Conservation (phyloP, 805 yeast species). For the Saccharomycopsis javanensis region DNA sequence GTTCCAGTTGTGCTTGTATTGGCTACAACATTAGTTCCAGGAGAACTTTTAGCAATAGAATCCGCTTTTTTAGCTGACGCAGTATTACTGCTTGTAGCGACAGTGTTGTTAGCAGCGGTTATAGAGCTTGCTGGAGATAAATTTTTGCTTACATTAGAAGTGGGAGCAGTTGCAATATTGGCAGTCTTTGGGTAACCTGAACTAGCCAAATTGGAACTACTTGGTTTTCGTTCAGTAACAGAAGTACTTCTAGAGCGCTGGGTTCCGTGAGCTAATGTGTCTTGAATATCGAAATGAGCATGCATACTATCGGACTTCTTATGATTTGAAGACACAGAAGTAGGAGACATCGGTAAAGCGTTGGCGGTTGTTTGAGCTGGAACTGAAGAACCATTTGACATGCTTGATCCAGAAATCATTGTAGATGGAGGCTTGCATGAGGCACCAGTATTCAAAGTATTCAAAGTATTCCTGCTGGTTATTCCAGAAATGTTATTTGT, state of each 20-base stretch:
- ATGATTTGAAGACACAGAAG: conserved; percentile 20
- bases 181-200: background rate
- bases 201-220: background rate
- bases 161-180: background rate
- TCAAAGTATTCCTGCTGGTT: background rate
- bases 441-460: no score
- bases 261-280: conserved; percentile 45
- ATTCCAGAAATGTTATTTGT: background rate
- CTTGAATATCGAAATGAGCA: conserved; percentile 70
- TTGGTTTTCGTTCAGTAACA: conserved; percentile 23
- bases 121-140: background rate
- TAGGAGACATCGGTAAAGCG: background rate
- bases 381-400: background rate
- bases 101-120: background rate
- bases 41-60: background rate
- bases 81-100: background rate
- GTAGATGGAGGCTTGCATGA: no score
- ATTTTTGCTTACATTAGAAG: background rate
- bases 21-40: background rate
- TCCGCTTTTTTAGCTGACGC: background rate
- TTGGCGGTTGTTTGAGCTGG: background rate
- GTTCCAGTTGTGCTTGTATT: background rate
- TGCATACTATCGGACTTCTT: conserved; percentile 57
- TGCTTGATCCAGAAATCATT: background rate
- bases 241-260: conserved; percentile 28